phyloP scores from a whole-genome alignment of 176 grass and related monocot species.

The bread wheat (Triticum aestivum) region DNA sequence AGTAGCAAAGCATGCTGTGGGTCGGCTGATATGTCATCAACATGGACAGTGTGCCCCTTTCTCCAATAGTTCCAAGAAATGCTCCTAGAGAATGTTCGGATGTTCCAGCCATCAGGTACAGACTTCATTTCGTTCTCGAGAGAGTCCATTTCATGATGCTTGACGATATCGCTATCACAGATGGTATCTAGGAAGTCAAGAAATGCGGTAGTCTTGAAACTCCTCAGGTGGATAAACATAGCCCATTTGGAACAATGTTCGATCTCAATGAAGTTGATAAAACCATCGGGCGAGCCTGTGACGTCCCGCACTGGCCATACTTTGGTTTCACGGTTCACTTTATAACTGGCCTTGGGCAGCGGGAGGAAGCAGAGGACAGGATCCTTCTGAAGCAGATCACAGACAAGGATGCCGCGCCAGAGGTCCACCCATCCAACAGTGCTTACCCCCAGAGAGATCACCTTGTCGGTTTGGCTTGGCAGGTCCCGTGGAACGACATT shows the following conservation, averaged over 20 bases:
- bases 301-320: too few species aligned
- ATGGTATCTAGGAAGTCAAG: background rate
- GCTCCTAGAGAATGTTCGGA: background rate
- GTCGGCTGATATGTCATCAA: background rate
- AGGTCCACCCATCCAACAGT: too few species aligned
- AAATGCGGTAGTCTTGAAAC: background rate
- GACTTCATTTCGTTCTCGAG: background rate
- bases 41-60: too few species aligned
- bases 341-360: background rate
- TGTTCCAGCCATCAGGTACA: background rate
- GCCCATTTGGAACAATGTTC: background rate
- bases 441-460: too few species aligned
- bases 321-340: background rate
- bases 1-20: background rate
- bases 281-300: background rate
- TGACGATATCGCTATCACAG: background rate
- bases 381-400: background rate
- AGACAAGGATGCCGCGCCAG: background rate
- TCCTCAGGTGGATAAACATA: background rate
- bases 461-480: too few species aligned
- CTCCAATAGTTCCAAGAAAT: too few species aligned
- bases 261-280: background rate
- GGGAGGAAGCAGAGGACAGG: background rate
- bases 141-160: background rate
- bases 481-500: too few species aligned